Percentiles rank a stretch among this genome's conserved stretches.
Evolutionary conservation across 2,329 filamentous ascomycete species (phyloP).

Genomic region (Ceratocystiopsis sp.): DNA sequence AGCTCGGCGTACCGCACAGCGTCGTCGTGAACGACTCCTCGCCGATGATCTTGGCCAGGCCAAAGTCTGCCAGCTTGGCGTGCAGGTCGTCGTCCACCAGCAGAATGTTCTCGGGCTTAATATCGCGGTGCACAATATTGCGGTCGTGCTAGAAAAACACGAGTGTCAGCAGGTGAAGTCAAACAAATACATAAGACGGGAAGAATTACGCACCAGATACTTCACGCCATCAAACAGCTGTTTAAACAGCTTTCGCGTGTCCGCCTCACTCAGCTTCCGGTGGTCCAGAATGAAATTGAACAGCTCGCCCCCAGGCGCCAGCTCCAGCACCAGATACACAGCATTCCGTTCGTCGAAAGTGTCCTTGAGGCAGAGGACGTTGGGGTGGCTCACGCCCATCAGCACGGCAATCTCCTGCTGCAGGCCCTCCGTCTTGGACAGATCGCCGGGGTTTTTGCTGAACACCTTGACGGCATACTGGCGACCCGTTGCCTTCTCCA

Average conservation of each 20-base stretch:
- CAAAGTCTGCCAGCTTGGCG: constrained; percentile 91
- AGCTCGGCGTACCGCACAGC: constrained; percentile 88
- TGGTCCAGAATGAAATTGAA: constrained; percentile 93
- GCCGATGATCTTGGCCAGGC: constrained; percentile 93
- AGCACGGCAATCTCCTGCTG: constrained; percentile 93
- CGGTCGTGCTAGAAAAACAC: constrained; percentile 60
- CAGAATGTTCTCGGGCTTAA: constrained; percentile 94
- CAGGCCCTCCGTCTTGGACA: constrained; percentile 66
- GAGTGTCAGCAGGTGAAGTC: neutral
- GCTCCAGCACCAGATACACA: constrained; percentile 79
- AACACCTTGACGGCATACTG: constrained; percentile 91
- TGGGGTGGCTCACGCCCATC: constrained; percentile 93
- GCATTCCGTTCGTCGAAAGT: constrained; percentile 85
- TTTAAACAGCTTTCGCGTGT: constrained; percentile 72
- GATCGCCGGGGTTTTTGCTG: constrained; percentile 69
- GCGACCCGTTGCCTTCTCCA: constrained; percentile 68
- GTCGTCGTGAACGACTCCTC: constrained; percentile 97
- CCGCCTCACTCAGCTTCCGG: constrained; percentile 68
- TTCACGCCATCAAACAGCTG: constrained; percentile 91
- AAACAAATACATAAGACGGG: neutral
- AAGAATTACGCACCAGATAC: constrained; percentile 54
- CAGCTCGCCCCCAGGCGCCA: constrained; percentile 82
- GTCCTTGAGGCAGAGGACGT: constrained; percentile 82
- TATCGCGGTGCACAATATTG: constrained; percentile 92
- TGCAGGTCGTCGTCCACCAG: constrained; percentile 69